Evolutionary conservation across 2,329 filamentous ascomycete species (phyloP), one percentile per base, ranked within the genome.

Genomic region (Paramyrothecium sp.): DNA sequence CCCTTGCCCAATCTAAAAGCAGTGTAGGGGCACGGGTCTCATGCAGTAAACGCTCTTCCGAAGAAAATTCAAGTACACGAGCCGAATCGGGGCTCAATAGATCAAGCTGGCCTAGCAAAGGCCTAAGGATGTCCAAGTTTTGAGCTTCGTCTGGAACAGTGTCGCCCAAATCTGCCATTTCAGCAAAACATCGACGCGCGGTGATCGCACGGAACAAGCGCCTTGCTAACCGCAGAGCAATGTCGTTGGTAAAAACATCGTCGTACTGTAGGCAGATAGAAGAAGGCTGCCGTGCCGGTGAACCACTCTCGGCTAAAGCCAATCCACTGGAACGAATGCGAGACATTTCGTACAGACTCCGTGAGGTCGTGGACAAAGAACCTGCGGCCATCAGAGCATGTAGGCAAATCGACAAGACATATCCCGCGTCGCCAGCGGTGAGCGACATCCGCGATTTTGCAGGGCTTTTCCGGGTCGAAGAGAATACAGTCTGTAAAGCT

Each of bases 1-100:
- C 87, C 58, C 89, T 81, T 20, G 89, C 83, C 89, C 89, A 92
- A 65, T 92, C 89, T 23, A 92, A 73, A 7, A 85, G 74, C 17
- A 86, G 69, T 12, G 80, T 83, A 8, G 82, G 83, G 19, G 83
- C 77, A 38, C 82, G 75, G 33, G 81, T 83, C 63, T 86, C 84
- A 61, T 86, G 85, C 21, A 83, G 65, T 16, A 77, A 74, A n/a
- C 79, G 78, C 58, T 85, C 84, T 1, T 76, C 61, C 41, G 78
- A 73, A 2, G 78, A 70, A 60, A 86, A 84, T 4, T 79, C 72
- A 2, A 86, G 68, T 2, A 78, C 64, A 10, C 79, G 75, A 4
- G 75, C 70, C 1, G 74, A 68, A n/a, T 76, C 78, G 33, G 74
- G 71, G 54, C 76, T 78, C 17, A 83, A 70, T 26, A 81, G 76